phyloP scores from a whole-genome alignment of 75 land plant genomes.

The Picea glauca region DNA sequence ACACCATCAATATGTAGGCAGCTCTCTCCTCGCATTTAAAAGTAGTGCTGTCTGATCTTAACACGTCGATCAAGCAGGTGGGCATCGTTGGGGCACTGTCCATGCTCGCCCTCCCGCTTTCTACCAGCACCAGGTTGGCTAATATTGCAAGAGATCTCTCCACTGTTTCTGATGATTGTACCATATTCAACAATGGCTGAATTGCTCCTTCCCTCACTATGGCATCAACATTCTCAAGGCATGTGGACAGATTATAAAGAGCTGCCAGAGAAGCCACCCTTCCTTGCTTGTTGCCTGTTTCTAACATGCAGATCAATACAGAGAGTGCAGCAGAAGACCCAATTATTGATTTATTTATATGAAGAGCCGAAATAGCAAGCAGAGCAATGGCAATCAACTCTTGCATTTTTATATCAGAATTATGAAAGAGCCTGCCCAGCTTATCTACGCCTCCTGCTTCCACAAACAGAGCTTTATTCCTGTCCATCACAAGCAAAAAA shows the following conservation, averaged over 20 bases:
- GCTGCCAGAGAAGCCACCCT: slow-evolving; percentile 33
- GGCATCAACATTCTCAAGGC: slow-evolving; percentile 30
- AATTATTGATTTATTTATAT: slow-evolving; percentile 26
- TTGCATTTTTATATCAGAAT: neutral
- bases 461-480: slow-evolving; percentile 64
- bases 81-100: slow-evolving; percentile 32
- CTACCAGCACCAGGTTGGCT: slow-evolving; percentile 54
- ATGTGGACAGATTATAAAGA: slow-evolving; percentile 46
- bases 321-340: slow-evolving; percentile 25
- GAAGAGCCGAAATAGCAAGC: slow-evolving; percentile 44
- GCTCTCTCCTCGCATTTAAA: slow-evolving; percentile 67
- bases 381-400: slow-evolving; percentile 28
- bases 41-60: slow-evolving; percentile 44
- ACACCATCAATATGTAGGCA: slow-evolving; percentile 71
- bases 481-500: slow-evolving; percentile 14
- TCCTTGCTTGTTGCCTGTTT: slow-evolving; percentile 15
- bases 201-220: slow-evolving; percentile 33
- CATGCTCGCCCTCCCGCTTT: slow-evolving; percentile 38
- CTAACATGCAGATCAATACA: slow-evolving; percentile 28
- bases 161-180: slow-evolving; percentile 16
- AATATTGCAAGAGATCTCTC: slow-evolving; percentile 55
- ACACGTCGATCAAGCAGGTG: slow-evolving; percentile 31
- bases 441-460: slow-evolving; percentile 49
- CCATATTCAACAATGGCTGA: slow-evolving; percentile 24
- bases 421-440: slow-evolving; percentile 20